Evolutionary conservation across 495 filamentous ascomycete species (phyloP).

Genomic region (Penicillium cinerascens): DNA sequence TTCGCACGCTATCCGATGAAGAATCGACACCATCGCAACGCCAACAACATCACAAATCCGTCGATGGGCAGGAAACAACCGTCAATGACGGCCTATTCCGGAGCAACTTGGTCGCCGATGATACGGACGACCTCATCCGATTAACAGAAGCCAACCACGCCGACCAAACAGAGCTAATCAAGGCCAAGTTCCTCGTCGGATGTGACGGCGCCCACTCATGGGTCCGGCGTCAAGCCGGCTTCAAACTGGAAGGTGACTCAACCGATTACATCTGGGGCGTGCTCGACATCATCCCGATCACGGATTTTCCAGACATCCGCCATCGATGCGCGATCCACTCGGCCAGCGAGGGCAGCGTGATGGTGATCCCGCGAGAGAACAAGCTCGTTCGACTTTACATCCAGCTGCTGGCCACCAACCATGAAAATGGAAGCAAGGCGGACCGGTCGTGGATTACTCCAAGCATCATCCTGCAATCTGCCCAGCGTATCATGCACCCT

Average conservation of each 20-base stretch:
- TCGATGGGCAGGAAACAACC: constrained; percentile 3
- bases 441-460: constrained; percentile 56
- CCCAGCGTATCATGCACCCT: constrained; percentile 56
- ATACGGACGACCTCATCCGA: constrained; percentile 54
- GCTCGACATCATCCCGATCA: constrained; percentile 59
- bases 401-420: constrained; percentile 53
- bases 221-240: constrained; percentile 51
- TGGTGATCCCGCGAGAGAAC: constrained; percentile 66
- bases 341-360: constrained; percentile 53
- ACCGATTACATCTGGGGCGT: constrained; percentile 62
- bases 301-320: constrained; percentile 65
- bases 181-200: constrained; percentile 61
- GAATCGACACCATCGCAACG: constrained; percentile 33
- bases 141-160: constrained; percentile 24
- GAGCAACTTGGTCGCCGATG: constrained; percentile 52
- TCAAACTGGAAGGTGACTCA: constrained; percentile 52
- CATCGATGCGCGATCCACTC: constrained; percentile 62
- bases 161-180: constrained; percentile 36
- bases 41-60: constrained; percentile 11
- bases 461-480: constrained; percentile 54
- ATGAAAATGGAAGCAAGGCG: constrained; percentile 20
- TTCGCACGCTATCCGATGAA: constrained; percentile 44
- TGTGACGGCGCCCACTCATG: constrained; percentile 62
- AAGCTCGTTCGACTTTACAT: constrained; percentile 67
- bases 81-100: constrained; percentile 52